Evolutionary conservation across 2,329 filamentous ascomycete genomes (phyloP), one percentile per base, ranked within the genome.

Genomic region (Lizonia empirigonia): DNA sequence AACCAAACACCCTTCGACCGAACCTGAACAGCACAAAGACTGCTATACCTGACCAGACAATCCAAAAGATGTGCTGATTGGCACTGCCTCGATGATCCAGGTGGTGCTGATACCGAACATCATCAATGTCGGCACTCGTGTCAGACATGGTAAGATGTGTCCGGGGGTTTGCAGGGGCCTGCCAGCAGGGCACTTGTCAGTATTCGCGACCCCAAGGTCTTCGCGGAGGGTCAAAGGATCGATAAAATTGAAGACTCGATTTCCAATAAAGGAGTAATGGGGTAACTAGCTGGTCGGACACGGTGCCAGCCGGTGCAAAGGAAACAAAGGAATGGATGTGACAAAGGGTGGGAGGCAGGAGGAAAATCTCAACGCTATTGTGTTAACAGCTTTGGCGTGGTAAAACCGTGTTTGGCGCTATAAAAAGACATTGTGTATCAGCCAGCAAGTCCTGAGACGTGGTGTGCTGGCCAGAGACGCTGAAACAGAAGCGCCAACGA

Each of bases 81-180:
- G 37, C 38, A 16, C 44, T 37, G 2, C 60, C 59, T 34, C 65
- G 55, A 39, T 67, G 63, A 34, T 55, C 48, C 7, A 67, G 36
- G 35, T 67, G 64, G 40, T 67, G 58, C 24, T 64, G 55, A 39
- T 65, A 63, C 8, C 64, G 62, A 15, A 61, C 50, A 30, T 64
- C 56, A 18, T 65, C 63, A 27, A 65, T 35, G 15, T 58, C 44
- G 26, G 15, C 30, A 3, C 16, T 34, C 9, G 22, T 20, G n/a
- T 34, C 33, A 32, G 42, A 22, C 49, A 52, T 52, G 30, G 35
- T 24, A 23, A 20, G 19, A n/a, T 15, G 15, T n/a, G 24, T 39
- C 9, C 12, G 37, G 27, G 20, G 15, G n/a, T 18, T n/a, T 18
- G 15, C 37, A 34, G 22, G 26, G 10, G 27, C 49, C 42, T 47